phyloP scores from a whole-genome alignment of 768 basidiomycete species.

The Fomitopsis serialis region DNA sequence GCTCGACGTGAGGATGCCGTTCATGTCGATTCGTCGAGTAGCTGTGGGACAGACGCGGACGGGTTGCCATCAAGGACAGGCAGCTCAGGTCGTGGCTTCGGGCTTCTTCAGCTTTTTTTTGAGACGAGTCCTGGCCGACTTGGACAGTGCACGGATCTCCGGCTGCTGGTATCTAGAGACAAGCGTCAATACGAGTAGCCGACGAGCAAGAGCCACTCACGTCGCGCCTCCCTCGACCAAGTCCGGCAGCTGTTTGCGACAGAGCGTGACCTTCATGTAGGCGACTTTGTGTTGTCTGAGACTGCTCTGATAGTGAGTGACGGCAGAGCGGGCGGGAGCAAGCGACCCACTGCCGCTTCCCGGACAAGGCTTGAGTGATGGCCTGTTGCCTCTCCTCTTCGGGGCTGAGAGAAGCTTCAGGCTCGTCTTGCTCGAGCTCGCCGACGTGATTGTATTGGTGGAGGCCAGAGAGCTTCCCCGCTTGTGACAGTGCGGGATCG shows the following conservation, averaged over 20 bases:
- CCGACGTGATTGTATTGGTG: slow-evolving; percentile 77
- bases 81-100: background rate
- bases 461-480: slow-evolving; percentile 40
- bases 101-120: slow-evolving; percentile 38
- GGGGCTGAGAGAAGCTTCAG: slow-evolving; percentile 20
- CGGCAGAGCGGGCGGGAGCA: background rate
- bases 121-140: slow-evolving; percentile 49
- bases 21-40: too few species aligned
- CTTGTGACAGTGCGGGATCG: slow-evolving; percentile 34
- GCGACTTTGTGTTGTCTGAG: slow-evolving; percentile 51
- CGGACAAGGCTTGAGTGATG: slow-evolving; percentile 39
- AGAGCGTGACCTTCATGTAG: slow-evolving; percentile 68
- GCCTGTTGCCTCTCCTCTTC: slow-evolving; percentile 27
- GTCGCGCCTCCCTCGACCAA: slow-evolving; percentile 35
- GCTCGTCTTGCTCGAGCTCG: slow-evolving; percentile 40
- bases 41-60: too few species aligned
- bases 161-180: slow-evolving; percentile 52
- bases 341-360: slow-evolving; percentile 52
- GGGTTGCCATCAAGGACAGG: background rate
- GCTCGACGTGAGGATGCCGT: too few species aligned
- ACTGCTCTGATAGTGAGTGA: slow-evolving; percentile 27
- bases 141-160: slow-evolving; percentile 45
- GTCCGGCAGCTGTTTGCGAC: slow-evolving; percentile 36
- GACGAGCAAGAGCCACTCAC: slow-evolving; percentile 29
- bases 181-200: background rate